Evolutionary conservation across 306 rosid species (phyloP), one percentile per base, ranked within the genome.

Genomic region (Phaseolus lunatus): DNA sequence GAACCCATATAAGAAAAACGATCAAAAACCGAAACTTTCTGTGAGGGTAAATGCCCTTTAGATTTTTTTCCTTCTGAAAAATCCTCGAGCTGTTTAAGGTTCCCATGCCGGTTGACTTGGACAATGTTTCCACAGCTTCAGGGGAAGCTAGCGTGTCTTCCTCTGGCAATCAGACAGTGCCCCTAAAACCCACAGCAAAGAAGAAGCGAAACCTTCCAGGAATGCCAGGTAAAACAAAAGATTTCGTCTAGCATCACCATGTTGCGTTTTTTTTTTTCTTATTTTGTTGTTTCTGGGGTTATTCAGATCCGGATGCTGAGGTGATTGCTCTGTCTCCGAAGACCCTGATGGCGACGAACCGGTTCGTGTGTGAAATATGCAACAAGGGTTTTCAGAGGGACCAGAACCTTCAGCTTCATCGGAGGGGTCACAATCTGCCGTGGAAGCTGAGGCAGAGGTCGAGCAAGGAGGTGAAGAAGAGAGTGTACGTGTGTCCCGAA

Each of bases 321-420:
- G 98, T 94, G 83, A 92, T 94, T 61, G 91, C 96, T 77, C 72
- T 94, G 82, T 94, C 98, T 15, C 98, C 98, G 12, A 94, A 87
- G 86, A 81, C 98, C 3, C 89, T 94, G 4, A 13, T 94, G 82
- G 96, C 98, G 0, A 94, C 97, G 8, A 94, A 94, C 66, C 84
- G 98, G 81, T 94, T 94, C 73, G 89, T 94, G 0, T 94, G 98
- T 24, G 98, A 94, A 87, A 94, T 94, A 45, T 94, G 98, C 87
- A 94, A 82, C 82, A 94, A 94, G 72, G 98, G 98, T 57, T 94
- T 94, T 84, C 98, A 94, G 84, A 88, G 98, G 76, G 98, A 94
- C 76, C 98, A 94, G 88, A 94, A 94, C 84, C 93, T 94, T 14
- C 98, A 94, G 86, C 98, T 94, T 31, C 98, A 94, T 76, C 72